Evolutionary conservation across 2,329 filamentous ascomycete genomes (phyloP), one percentile per base, ranked within the genome.

Genomic region (Phoma herbarum): DNA sequence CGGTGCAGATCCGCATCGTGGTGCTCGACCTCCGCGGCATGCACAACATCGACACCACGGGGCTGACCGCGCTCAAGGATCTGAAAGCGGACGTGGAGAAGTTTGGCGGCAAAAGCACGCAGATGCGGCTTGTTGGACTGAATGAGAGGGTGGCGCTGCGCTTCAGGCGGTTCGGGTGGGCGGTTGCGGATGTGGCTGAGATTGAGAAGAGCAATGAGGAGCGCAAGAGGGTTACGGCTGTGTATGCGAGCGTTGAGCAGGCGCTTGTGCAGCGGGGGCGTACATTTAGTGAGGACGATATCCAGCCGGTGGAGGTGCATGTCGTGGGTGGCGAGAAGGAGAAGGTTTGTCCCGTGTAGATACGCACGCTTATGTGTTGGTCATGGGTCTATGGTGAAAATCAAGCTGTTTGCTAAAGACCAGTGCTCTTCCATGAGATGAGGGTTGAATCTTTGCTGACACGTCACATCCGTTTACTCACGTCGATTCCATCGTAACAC

Each of bases 21-120:
- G 76, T 87, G 0, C 73, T 87, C 0, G 85, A 87, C 62, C 82
- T 87, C 52, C 72, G 72, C 1, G 79, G 80, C 52, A 82, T 84
- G 18, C 81, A 82, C 16, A 82, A 85, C 59, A 78, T 85, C 9
- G 85, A 87, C 56, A 80, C 80, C 0, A 87, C 84, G 0, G 84
- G 82, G 0, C 76, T 85, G 3, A 75, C 78, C 0, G 81, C 84
- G 9, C 68, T 87, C 7, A 77, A 77, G 37, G 82, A 82, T 33
- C 70, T 87, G 20, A 75, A 81, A 18, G 74, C 74, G 14, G 83
- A 85, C 62, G 62, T 86, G 3, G 75, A 78, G 18, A 79, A 79
- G 23, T 86, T 84, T 52, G 81, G 79, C 0, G 84, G 85, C 0
- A 71, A 78, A 2, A 68, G 72, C 0, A 75, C 82, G 0, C 78